Base-by-base conservation (phyloP, 495 filamentous ascomycete species). In the Penicillium ochrochloron region DNA sequence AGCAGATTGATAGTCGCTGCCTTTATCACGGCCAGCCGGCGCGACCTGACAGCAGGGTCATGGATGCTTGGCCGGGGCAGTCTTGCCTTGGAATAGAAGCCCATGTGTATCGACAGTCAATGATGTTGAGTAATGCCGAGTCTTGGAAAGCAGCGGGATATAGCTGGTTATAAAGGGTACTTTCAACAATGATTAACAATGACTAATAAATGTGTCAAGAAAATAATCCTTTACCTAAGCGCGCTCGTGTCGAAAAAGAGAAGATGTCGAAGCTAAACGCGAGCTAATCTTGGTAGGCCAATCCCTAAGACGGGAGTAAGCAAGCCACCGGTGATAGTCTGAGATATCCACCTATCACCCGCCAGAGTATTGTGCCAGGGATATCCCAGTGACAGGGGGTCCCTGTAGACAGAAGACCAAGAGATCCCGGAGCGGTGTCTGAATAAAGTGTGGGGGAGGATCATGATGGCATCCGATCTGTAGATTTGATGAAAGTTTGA, bases 31-130 rank as follows among this genome's bases (percentile, higher is more conserved):
- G 60, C 68, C n/a, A 71, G 48, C 25, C 73, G 68, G 59, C 46
- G 68, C 37, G 62, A 52, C 27, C 62, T 67, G 53, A 75, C 56
- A 7, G 66, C 57, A 2, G 73, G 68, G 19, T 75, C 57, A 50
- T 67, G 63, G 39, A 73, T 64, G 56, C 68, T 73, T 15, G 61
- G 64, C 33, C 63, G 68, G n/a, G 44, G 63, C 21, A 62, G 50
- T n/a, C 70, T 65, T 39, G 66, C 70, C 46, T 63, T 71, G 0
- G 70, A 63, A 35, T 75, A 75, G 58, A 72, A 69, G 21, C 46
- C 42, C 67, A 70, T 70, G 12, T 29, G 25, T 31, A 2, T 7
- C 0, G 14, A 29, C 4, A 25, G 19, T 29, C 19, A 17, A 29
- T 29, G 25, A 14, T 27, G 48, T 51, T 29, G 48, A 2, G 9